Base-by-base conservation (phyloP, 495 filamentous ascomycete species). In the Penicillium desertorum region DNA sequence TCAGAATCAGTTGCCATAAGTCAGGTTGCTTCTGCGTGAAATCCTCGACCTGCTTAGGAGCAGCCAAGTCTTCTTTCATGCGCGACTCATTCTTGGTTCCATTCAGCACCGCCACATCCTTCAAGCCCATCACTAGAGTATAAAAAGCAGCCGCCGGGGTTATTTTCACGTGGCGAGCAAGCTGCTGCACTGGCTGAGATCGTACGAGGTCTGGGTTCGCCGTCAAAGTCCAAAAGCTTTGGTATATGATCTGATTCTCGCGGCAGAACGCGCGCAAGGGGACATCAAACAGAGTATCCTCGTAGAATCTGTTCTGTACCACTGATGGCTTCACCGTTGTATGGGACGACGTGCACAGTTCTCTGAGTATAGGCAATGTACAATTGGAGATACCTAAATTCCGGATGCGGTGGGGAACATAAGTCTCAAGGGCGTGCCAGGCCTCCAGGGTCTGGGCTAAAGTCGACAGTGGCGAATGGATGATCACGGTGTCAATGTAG, bases 191-290 rank as follows among this genome's bases (percentile, higher is more conserved):
- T 20, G 79, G 69, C 7, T 61, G 60, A 30, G 76, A 80, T 42
- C 64, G 76, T 29, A 86, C 54, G 44, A 92, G 73, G 16, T 79
- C 69, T 10, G 77, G 82, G 60, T 94, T 93, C 0, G 81, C 90
- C 0, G 83, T 88, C 66, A 94, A 64, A 1, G 87, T 91, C 89
- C 89, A 91, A 72, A 91, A 93, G 20, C 83, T 79, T 67, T 93
- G 88, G 64, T 91, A 93, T 16, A 79, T 65, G 37, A 89, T 84
- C 23, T 73, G 75, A 7, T 80, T 70, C 34, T 81, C 77, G 14
- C 75, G 70, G 63, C 87, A 91, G 66, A 85, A 92, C 0, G 65
- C 64, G 10, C 89, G 80, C 8, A 92, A 59, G 2, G 75, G 67
- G 1, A 75, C 65, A 55, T 93, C 90, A 67, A 82, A 92, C 5